These are phyloP conservation scores for Phytophthora tubulina DNA, from an alignment of 352 stramenopile species.

Conservation along the genomic window DNA sequence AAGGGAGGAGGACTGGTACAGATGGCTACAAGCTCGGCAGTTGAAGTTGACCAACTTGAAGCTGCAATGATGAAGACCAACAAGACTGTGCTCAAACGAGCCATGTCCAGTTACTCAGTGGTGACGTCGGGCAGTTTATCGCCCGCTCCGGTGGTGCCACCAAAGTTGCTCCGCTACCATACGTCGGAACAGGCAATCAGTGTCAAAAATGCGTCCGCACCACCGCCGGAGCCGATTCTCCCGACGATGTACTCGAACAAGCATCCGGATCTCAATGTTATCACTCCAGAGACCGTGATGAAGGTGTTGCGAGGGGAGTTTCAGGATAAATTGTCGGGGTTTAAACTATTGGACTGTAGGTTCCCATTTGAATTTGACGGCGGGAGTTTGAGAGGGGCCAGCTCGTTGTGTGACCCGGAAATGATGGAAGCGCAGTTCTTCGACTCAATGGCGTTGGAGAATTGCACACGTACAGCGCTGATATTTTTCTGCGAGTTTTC, in stretches of 20 bases:
- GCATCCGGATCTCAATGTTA: conserved; percentile 72
- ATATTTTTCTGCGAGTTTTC: conserved; percentile 84
- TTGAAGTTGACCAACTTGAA: conserved; percentile 8
- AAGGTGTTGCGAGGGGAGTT: conserved; percentile 53
- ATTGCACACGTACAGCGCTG: conserved; percentile 52
- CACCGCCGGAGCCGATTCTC: conserved; percentile 36
- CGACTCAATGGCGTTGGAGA: conserved; percentile 6
- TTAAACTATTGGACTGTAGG: conserved; percentile 64
- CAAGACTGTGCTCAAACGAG: conserved; percentile 23
- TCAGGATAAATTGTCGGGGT: conserved; percentile 35
- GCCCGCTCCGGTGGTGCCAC: conserved; percentile 1
- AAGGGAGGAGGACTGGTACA: conserved; percentile 24
- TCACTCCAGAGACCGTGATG: conserved; percentile 56
- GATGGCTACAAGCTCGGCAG: neutral
- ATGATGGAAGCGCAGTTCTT: conserved; percentile 59
- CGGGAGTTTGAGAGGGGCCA: conserved; percentile 50
- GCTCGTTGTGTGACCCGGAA: conserved; percentile 53
- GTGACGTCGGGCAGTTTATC: conserved; percentile 5
- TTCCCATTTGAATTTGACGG: conserved; percentile 66
- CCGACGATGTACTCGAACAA: conserved; percentile 61
- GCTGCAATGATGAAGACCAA: neutral
- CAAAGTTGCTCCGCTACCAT: conserved; percentile 18
- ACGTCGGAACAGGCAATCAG: conserved; percentile 25
- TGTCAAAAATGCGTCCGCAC: conserved; percentile 8
- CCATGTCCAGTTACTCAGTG: conserved; percentile 25